Conservation (phyloP, 2,329 filamentous ascomycete genomes). For the Botrytis medusae region DNA sequence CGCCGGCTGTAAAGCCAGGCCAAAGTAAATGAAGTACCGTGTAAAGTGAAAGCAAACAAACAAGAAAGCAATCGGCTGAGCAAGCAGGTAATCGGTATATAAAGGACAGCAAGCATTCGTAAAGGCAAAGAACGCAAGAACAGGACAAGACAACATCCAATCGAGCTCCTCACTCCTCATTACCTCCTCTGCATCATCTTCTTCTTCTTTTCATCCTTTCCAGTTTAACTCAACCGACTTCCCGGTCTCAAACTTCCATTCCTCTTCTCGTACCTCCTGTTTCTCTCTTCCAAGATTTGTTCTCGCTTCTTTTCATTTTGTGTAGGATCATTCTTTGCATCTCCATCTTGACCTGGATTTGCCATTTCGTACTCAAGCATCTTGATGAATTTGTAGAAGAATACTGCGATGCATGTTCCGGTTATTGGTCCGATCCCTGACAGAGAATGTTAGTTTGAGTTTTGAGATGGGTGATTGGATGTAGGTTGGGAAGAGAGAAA, state of each 20-base stretch:
- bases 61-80: not conserved
- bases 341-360: constrained; percentile 38
- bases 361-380: constrained; percentile 52
- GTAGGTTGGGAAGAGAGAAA: not conserved
- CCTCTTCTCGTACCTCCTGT: constrained; percentile 7
- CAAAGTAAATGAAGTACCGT: not conserved
- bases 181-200: not conserved
- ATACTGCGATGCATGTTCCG: constrained; percentile 49
- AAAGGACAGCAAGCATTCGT: not conserved
- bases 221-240: constrained; percentile 1
- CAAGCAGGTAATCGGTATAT: not conserved
- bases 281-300: constrained; percentile 17
- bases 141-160: not conserved
- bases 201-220: not conserved
- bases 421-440: constrained; percentile 51
- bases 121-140: not conserved
- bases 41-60: not conserved
- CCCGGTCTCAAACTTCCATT: not conserved
- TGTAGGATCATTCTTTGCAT: constrained; percentile 21
- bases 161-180: not conserved
- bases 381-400: constrained; percentile 51
- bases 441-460: not conserved
- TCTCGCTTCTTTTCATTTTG: constrained; percentile 14
- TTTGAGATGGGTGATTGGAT: not conserved
- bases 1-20: not conserved